phyloP scores from a whole-genome alignment of 2,329 filamentous ascomycete species.

The Fusarium drepaniforme region DNA sequence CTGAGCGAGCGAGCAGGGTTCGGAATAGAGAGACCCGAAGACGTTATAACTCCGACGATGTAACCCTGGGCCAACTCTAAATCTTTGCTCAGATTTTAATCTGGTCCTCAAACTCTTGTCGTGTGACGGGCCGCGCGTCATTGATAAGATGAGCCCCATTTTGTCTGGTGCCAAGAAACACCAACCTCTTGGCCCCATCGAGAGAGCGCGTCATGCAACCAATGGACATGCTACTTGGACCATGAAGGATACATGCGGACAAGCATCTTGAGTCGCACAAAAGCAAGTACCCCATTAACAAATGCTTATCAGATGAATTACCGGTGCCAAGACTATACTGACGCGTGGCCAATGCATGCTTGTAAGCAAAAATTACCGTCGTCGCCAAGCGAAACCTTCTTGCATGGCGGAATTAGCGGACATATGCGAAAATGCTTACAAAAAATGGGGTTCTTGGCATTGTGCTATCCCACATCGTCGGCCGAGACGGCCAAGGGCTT shows the following conservation, averaged over 20 bases:
- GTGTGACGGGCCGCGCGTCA: constrained; percentile 1
- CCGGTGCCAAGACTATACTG: not conserved
- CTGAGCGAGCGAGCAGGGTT: not conserved
- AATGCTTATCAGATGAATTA: not conserved
- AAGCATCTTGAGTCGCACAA: not conserved
- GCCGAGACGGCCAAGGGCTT: not conserved
- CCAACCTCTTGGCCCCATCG: not conserved
- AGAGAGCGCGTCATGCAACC: not conserved
- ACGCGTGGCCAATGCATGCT: not conserved
- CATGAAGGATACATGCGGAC: not conserved
- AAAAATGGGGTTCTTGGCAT: not conserved
- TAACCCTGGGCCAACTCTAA: not conserved
- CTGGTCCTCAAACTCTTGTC: not conserved
- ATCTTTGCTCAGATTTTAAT: not conserved
- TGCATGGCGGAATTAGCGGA: not conserved
- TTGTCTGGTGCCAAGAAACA: not conserved
- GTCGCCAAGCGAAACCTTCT: not conserved
- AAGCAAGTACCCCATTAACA: not conserved
- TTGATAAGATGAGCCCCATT: not conserved
- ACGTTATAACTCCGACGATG: not conserved
- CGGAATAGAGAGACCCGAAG: not conserved
- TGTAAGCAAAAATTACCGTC: not conserved
- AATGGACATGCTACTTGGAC: not conserved
- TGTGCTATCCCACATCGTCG: not conserved
- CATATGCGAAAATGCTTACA: not conserved